Percentiles rank a stretch among this genome's conserved stretches.
These are phyloP conservation scores for Cyphellophora attinorum DNA, from an alignment of 2,329 filamentous ascomycete species.

Conservation along the genomic window DNA sequence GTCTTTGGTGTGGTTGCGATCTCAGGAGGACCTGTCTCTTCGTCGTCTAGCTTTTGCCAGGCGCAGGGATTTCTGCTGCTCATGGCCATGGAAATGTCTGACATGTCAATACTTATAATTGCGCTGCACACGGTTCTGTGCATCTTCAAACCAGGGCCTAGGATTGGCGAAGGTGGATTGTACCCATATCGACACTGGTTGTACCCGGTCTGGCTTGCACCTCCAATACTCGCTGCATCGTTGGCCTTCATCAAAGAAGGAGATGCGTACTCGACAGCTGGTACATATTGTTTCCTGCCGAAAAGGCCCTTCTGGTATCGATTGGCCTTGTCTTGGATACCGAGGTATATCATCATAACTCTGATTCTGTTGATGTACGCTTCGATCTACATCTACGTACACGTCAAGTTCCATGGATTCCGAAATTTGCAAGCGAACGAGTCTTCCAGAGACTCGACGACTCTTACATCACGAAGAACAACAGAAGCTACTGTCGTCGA, in stretches of 20 bases:
- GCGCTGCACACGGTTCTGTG: slow-evolving; percentile 64
- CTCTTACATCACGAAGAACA: not conserved
- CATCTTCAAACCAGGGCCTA: slow-evolving; percentile 50
- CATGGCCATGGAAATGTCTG: slow-evolving; percentile 55
- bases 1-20: slow-evolving; percentile 55
- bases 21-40: slow-evolving; percentile 38
- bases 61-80: slow-evolving; percentile 58
- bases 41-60: slow-evolving; percentile 53
- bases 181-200: slow-evolving; percentile 57
- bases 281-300: slow-evolving; percentile 62
- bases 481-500: not conserved
- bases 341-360: slow-evolving; percentile 59
- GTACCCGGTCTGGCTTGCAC: slow-evolving; percentile 45
- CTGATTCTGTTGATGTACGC: slow-evolving; percentile 56
- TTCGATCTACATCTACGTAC: slow-evolving; percentile 62
- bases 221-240: slow-evolving; percentile 52
- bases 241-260: slow-evolving; percentile 52
- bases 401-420: slow-evolving; percentile 31
- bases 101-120: slow-evolving; percentile 63
- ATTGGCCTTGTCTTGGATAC: slow-evolving; percentile 61
- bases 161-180: slow-evolving; percentile 49
- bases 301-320: slow-evolving; percentile 59
- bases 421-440: slow-evolving; percentile 1
- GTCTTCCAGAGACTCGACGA: slow-evolving; percentile 3
- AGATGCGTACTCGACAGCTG: slow-evolving; percentile 50